phyloP scores from a whole-genome alignment of 2,329 filamentous ascomycete genomes.

The Alternaria sp. region DNA sequence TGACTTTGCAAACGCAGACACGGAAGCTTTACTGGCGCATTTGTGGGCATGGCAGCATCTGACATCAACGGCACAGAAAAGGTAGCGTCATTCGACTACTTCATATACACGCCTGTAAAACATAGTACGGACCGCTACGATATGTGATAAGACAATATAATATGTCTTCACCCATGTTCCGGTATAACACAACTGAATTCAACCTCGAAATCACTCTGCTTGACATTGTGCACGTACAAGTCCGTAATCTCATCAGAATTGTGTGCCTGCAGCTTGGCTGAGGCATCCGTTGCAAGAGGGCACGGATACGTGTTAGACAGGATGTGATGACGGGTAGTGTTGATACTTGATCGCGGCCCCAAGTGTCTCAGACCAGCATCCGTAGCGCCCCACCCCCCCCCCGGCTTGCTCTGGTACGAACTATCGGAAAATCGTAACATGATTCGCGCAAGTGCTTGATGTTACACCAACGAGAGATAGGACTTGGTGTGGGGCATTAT shows the following conservation, averaged over 20 bases:
- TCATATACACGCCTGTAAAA: conserved; percentile 43
- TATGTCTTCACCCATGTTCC: neutral
- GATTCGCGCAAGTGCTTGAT: conserved; percentile 4
- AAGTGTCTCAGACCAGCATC: conserved; percentile 17
- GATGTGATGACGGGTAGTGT: conserved; percentile 9
- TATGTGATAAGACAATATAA: conserved; percentile 10
- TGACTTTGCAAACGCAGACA: conserved; percentile 45
- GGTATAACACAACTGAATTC: neutral
- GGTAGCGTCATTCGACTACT: conserved; percentile 45
- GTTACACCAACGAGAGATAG: conserved; percentile 10
- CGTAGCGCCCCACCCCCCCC: conserved; percentile 2
- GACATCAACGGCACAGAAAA: conserved; percentile 44
- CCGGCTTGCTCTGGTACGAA: conserved; percentile 2
- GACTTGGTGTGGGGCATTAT: conserved; percentile 1
- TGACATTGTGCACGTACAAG: conserved; percentile 2
- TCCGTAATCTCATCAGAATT: conserved; percentile 5
- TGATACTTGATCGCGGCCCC: conserved; percentile 19
- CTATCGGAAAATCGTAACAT: conserved; percentile 1
- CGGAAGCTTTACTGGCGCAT: conserved; percentile 70
- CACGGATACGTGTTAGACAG: conserved; percentile 14
- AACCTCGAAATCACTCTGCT: neutral
- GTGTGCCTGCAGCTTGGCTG: conserved; percentile 21
- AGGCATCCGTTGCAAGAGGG: conserved; percentile 31
- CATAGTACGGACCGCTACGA: conserved; percentile 47
- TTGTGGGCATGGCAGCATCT: conserved; percentile 48